Evolutionary conservation across 1,284 basidiomycete species (phyloP).

Genomic region (Cryptococcus maquisensis): DNA sequence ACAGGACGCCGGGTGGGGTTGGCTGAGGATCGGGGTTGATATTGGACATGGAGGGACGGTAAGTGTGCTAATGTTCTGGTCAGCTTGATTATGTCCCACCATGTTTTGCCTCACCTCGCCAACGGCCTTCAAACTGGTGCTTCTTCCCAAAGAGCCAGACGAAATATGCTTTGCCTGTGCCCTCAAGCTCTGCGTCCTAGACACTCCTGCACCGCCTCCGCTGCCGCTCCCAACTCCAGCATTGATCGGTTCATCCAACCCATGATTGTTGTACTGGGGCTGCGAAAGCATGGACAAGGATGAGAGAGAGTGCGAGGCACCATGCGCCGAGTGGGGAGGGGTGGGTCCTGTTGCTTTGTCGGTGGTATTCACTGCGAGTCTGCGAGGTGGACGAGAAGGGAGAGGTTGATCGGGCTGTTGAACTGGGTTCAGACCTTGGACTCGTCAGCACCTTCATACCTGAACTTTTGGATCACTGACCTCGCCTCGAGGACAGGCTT

Average conservation of each 20-base stretch:
- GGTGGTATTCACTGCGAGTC: constrained; percentile 17
- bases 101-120: constrained; percentile 28
- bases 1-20: background rate
- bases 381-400: constrained; percentile 39
- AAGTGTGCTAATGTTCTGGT: background rate
- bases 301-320: constrained; percentile 35
- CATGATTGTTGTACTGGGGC: constrained; percentile 1
- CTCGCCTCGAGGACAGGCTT: constrained; percentile 37
- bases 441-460: background rate
- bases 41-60: background rate
- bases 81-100: background rate
- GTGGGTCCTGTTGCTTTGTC: constrained; percentile 8
- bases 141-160: constrained; percentile 28
- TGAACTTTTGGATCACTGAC: constrained; percentile 27
- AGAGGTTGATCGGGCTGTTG: background rate
- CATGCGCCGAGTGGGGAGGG: constrained; percentile 19
- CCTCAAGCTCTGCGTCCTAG: constrained; percentile 42
- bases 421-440: constrained; percentile 9
- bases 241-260: background rate
- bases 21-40: background rate
- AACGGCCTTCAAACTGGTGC: constrained; percentile 34
- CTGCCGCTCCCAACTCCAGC: constrained; percentile 2
- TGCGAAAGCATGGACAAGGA: constrained; percentile 34
- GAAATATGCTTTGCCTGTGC: constrained; percentile 35
- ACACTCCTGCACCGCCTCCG: constrained; percentile 22